Conservation (phyloP, 2,329 filamentous ascomycete genomes). For the Endothia cerciana region DNA sequence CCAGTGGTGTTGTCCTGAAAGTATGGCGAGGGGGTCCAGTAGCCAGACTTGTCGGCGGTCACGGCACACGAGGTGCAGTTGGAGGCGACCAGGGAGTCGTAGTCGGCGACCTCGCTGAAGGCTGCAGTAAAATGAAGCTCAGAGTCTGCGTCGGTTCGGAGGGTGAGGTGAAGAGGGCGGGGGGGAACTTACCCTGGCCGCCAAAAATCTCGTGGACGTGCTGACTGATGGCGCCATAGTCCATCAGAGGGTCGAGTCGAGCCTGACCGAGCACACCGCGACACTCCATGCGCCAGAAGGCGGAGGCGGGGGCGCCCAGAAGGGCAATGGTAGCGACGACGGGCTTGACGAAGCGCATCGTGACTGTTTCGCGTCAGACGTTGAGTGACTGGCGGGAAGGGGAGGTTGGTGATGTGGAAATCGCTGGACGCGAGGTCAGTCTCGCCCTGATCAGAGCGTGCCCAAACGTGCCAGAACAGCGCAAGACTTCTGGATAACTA, state of each 20-base stretch:
- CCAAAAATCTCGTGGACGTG: constrained; percentile 81
- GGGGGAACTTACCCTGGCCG: constrained; percentile 67
- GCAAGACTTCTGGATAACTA: background rate
- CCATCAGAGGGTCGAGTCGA: constrained; percentile 77
- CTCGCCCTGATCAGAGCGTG: background rate
- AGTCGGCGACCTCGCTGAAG: constrained; percentile 63
- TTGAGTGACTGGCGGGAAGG: background rate
- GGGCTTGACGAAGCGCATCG: constrained; percentile 25
- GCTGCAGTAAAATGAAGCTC: constrained; percentile 48
- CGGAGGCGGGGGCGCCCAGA: constrained; percentile 46
- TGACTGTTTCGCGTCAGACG: constrained; percentile 15
- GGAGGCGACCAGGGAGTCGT: constrained; percentile 59
- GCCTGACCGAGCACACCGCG: constrained; percentile 70
- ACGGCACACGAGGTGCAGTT: constrained; percentile 83
- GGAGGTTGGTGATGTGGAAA: background rate
- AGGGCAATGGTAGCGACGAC: constrained; percentile 18
- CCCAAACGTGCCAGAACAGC: background rate
- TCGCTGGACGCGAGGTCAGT: constrained; percentile 11
- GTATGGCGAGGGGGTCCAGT: constrained; percentile 82
- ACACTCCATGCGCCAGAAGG: constrained; percentile 92
- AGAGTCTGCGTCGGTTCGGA: background rate
- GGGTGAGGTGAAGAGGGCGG: background rate
- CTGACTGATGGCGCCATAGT: constrained; percentile 58
- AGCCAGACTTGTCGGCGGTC: constrained; percentile 81
- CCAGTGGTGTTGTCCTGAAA: constrained; percentile 70